phyloP scores from a whole-genome alignment of 2,329 filamentous ascomycete species.

The Fusarium robinianum region DNA sequence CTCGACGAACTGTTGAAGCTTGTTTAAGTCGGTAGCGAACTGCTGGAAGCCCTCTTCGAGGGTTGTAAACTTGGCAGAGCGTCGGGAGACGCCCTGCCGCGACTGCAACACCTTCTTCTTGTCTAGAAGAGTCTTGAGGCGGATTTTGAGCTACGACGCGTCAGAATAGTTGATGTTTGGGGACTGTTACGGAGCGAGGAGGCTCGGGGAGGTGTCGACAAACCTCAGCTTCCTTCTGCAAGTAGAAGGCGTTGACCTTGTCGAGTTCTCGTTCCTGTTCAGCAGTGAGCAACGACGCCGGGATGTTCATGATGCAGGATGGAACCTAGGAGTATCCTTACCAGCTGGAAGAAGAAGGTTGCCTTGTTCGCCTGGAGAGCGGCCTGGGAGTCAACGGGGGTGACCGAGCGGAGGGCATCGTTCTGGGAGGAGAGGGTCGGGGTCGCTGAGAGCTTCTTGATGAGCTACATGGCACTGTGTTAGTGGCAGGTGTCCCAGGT shows the following conservation, averaged over 20 bases:
- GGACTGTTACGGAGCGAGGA: background rate
- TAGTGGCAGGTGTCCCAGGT: constrained; percentile 25
- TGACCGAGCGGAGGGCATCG: constrained; percentile 55
- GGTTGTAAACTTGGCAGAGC: constrained; percentile 91
- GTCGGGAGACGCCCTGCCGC: constrained; percentile 77
- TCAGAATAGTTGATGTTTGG: constrained; percentile 20
- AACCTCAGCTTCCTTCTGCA: constrained; percentile 98
- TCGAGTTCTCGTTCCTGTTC: constrained; percentile 91
- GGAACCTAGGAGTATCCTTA: constrained; percentile 50
- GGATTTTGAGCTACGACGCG: constrained; percentile 76
- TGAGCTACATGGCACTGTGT: constrained; percentile 67
- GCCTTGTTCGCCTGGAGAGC: constrained; percentile 96
- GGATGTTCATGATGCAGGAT: constrained; percentile 35
- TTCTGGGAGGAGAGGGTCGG: constrained; percentile 80
- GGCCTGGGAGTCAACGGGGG: constrained; percentile 74
- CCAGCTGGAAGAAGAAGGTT: constrained; percentile 97
- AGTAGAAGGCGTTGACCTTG: constrained; percentile 97
- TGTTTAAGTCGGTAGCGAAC: constrained; percentile 95
- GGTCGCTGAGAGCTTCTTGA: constrained; percentile 95
- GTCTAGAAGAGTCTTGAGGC: constrained; percentile 87
- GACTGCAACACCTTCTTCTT: constrained; percentile 93
- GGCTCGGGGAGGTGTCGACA: constrained; percentile 35
- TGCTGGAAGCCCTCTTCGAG: constrained; percentile 97
- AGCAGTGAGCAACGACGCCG: constrained; percentile 45
- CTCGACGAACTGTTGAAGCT: constrained; percentile 97